Evolutionary conservation across 1,284 basidiomycete species (phyloP).

Genomic region (Microstroma glucosiphilum): DNA sequence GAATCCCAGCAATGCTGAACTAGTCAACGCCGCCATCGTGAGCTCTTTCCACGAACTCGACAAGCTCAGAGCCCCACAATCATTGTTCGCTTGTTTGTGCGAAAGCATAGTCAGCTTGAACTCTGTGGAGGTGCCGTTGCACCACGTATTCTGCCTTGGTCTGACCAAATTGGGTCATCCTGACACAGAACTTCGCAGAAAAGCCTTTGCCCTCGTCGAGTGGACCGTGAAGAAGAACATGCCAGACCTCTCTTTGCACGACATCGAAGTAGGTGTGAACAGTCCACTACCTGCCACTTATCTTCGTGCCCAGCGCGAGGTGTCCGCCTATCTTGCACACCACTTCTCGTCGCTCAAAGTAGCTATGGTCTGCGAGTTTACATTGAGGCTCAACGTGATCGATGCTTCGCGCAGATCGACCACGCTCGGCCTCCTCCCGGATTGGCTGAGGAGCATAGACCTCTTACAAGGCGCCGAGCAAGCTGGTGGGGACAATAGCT

Average conservation of each 20-base stretch:
- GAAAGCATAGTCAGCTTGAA: slow-evolving; percentile 68
- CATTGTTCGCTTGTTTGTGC: slow-evolving; percentile 65
- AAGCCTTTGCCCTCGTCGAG: slow-evolving; percentile 73
- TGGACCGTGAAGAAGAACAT: slow-evolving; percentile 40
- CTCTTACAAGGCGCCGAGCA: slow-evolving; percentile 18
- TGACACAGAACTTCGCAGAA: slow-evolving; percentile 62
- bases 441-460: slow-evolving; percentile 34
- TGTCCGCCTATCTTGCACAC: slow-evolving; percentile 72
- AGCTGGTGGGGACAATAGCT: slow-evolving; percentile 12
- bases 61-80: slow-evolving; percentile 52
- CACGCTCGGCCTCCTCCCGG: slow-evolving; percentile 34
- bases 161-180: slow-evolving; percentile 79
- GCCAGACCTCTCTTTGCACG: slow-evolving; percentile 62
- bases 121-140: slow-evolving; percentile 63
- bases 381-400: slow-evolving; percentile 66
- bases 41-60: slow-evolving; percentile 64
- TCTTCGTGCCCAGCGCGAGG: slow-evolving; percentile 69
- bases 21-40: slow-evolving; percentile 66
- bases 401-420: slow-evolving; percentile 27
- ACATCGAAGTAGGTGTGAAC: slow-evolving; percentile 69
- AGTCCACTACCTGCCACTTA: slow-evolving; percentile 72
- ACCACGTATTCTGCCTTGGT: slow-evolving; percentile 72
- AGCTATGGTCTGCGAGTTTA: slow-evolving; percentile 67
- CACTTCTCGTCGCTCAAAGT: slow-evolving; percentile 68
- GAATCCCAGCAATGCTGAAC: slow-evolving; percentile 59